These are phyloP conservation scores for Spizellomyces punctatus DNA, from an alignment of 192 early-diverging fungal species.

Conservation along the genomic window DNA sequence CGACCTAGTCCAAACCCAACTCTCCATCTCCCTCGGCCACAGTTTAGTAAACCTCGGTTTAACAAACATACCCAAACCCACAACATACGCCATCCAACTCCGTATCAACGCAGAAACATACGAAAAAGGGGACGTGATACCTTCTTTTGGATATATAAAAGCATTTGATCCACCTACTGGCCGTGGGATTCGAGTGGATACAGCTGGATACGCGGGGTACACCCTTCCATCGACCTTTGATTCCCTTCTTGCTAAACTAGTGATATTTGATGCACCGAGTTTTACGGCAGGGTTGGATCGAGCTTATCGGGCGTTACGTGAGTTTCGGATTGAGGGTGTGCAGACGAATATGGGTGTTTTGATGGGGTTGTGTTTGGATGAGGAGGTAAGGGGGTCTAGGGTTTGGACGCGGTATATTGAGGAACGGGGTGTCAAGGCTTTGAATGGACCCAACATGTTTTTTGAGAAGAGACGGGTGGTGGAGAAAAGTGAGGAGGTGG, in stretches of 20 bases:
- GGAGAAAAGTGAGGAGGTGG: background rate
- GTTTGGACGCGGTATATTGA: conserved; percentile 20
- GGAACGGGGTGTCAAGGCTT: conserved; percentile 65
- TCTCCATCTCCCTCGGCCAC: conserved; percentile 82
- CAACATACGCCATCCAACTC: conserved; percentile 92
- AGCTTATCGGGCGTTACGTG: conserved; percentile 74
- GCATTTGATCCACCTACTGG: conserved; percentile 84
- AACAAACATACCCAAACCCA: conserved; percentile 63
- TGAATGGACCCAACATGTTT: conserved; percentile 36
- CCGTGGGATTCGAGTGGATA: conserved; percentile 84
- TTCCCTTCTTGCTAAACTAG: conserved; percentile 82
- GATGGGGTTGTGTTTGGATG: background rate
- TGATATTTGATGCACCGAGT: conserved; percentile 73
- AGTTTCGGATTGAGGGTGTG: conserved; percentile 90
- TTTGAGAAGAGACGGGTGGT: conserved; percentile 36
- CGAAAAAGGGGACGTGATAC: conserved; percentile 80
- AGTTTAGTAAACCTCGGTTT: conserved; percentile 69
- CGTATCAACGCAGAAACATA: conserved; percentile 96
- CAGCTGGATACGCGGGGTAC: conserved; percentile 69
- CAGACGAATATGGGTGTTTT: conserved; percentile 90
- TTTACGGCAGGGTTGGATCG: conserved; percentile 75
- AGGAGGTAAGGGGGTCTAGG: background rate
- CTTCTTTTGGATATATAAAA: conserved; percentile 86
- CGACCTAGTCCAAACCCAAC: conserved; percentile 94
- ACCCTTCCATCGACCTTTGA: conserved; percentile 87